Evolutionary conservation across 1,139 yeast genomes (phyloP).

Genomic region (Yamadazyma songkhlaensis): DNA sequence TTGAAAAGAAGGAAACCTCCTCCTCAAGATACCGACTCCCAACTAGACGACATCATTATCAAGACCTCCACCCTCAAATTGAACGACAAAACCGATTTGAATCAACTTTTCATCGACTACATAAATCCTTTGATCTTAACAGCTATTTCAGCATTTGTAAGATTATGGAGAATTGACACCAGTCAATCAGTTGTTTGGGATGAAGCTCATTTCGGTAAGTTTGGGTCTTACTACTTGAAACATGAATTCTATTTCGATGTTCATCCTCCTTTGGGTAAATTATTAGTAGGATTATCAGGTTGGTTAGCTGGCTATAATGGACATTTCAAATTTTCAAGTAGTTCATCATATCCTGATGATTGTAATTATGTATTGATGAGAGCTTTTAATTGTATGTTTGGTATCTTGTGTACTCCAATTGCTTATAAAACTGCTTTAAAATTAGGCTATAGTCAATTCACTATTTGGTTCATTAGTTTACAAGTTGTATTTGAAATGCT

Average conservation of each 20-base stretch:
- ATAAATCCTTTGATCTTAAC: slow-evolving; percentile 45
- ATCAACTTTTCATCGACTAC: slow-evolving; percentile 16
- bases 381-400: slow-evolving; percentile 86
- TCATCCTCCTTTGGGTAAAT: slow-evolving; percentile 97
- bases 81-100: slow-evolving; percentile 7
- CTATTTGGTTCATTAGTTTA: slow-evolving; percentile 85
- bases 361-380: slow-evolving; percentile 91
- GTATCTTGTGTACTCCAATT: slow-evolving; percentile 86
- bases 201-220: slow-evolving; percentile 84
- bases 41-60: slow-evolving; percentile 24
- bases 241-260: slow-evolving; percentile 97
- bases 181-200: slow-evolving; percentile 80
- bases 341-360: slow-evolving; percentile 80
- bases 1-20: slow-evolving; percentile 3
- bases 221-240: slow-evolving; percentile 88
- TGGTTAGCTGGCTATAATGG: slow-evolving; percentile 95
- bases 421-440: slow-evolving; percentile 92
- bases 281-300: slow-evolving; percentile 94
- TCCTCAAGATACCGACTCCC: slow-evolving; percentile 13
- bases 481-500: slow-evolving; percentile 87
- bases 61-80: slow-evolving; percentile 26
- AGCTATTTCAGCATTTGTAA: slow-evolving; percentile 57
- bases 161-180: slow-evolving; percentile 65
- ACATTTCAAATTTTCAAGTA: slow-evolving; percentile 91
- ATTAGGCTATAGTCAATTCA: slow-evolving; percentile 73